A percentile compares a stretch with the other conserved stretches of the same genome.
Evolutionary conservation across 768 basidiomycete species (phyloP).

Genomic region (Trametes cingulata): DNA sequence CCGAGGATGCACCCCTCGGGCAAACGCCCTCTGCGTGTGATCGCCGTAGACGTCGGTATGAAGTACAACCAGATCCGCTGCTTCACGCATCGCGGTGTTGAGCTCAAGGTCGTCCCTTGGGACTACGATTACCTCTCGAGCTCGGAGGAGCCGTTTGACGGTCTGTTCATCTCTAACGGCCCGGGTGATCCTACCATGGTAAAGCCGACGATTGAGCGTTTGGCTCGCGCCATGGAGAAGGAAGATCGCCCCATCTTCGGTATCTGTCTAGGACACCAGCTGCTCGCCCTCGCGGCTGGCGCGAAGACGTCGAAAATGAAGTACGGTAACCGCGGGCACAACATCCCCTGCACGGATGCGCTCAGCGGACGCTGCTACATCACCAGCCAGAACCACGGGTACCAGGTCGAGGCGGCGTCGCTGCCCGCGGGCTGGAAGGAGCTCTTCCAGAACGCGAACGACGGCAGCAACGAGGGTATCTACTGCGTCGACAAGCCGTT

Average conservation of each 20-base stretch:
- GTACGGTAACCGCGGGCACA: constrained; percentile 98
- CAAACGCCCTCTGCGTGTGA: constrained; percentile 68
- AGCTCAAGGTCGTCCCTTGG: constrained; percentile 98
- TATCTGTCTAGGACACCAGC: constrained; percentile 97
- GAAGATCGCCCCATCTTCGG: constrained; percentile 91
- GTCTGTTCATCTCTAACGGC: constrained; percentile 96
- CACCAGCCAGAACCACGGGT: constrained; percentile 99
- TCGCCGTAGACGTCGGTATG: constrained; percentile 99
- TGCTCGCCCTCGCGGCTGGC: constrained; percentile 92
- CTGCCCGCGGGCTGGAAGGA: constrained; percentile 89
- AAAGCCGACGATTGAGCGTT: constrained; percentile 63
- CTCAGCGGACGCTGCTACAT: constrained; percentile 97
- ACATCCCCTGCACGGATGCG: constrained; percentile 95
- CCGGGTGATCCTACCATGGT: constrained; percentile 95
- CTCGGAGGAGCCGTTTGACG: constrained; percentile 86
- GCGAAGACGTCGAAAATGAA: constrained; percentile 98
- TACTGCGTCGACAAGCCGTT: constrained; percentile 91
- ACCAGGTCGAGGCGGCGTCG: constrained; percentile 82
- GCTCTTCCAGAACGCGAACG: constrained; percentile 95
- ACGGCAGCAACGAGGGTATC: constrained; percentile 96
- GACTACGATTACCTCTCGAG: constrained; percentile 79
- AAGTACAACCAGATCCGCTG: constrained; percentile 99
- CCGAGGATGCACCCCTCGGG: constrained; percentile 75
- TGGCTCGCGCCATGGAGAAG: constrained; percentile 67
- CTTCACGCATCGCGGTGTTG: constrained; percentile 88